These are phyloP conservation scores for Termitomyces sp. DNA, from an alignment of 768 basidiomycete species.

Conservation along the genomic window DNA sequence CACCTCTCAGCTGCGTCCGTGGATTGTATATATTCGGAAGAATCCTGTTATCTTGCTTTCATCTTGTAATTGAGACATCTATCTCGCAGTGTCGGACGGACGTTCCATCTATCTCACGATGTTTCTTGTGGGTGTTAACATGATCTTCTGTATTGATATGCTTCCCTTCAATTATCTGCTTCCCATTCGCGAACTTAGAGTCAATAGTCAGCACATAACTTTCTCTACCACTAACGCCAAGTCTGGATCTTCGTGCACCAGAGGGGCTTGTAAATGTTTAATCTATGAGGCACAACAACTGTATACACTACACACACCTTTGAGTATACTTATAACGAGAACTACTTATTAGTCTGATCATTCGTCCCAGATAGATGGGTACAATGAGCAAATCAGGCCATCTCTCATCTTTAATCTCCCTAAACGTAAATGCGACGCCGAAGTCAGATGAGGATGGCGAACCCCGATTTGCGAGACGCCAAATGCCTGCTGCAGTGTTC, in stretches of 20 bases:
- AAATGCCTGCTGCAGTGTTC: slow-evolving; percentile 2
- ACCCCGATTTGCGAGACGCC: slow-evolving; percentile 1
- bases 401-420: neutral
- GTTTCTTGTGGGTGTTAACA: neutral
- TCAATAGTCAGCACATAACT: neutral
- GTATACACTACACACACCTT: neutral
- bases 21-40: neutral
- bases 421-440: neutral
- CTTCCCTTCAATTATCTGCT: neutral
- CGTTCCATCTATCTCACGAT: neutral
- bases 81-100: too few relatives aligned
- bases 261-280: neutral
- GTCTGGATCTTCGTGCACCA: neutral
- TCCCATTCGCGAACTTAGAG: neutral
- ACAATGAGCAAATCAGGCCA: slow-evolving; percentile 1
- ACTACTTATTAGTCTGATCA: neutral
- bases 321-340: too few relatives aligned
- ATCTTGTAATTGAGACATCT: neutral
- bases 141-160: neutral
- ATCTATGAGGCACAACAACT: neutral
- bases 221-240: neutral
- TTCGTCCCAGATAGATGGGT: neutral
- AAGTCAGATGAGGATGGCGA: neutral
- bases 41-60: neutral
- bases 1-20: neutral